These are phyloP conservation scores for Penicillium decumbens DNA, from an alignment of 2,329 filamentous ascomycete species.

Conservation along the genomic window DNA sequence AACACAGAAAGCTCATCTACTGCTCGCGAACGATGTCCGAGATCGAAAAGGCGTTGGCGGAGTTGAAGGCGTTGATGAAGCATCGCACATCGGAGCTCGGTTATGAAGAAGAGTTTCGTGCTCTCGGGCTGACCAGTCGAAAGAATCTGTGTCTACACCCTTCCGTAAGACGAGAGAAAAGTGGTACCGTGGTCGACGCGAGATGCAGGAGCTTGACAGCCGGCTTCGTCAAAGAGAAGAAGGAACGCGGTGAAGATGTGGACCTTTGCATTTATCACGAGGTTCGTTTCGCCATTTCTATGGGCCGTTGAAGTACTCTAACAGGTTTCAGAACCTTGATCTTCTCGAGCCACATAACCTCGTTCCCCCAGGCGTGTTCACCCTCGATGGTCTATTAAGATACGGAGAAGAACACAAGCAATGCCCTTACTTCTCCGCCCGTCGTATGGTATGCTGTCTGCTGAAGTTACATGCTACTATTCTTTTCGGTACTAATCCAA, in stretches of 20 bases:
- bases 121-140: constrained; percentile 85
- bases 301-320: constrained; percentile 10
- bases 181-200: constrained; percentile 89
- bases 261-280: constrained; percentile 96
- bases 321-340: constrained; percentile 68
- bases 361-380: constrained; percentile 92
- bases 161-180: constrained; percentile 93
- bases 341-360: constrained; percentile 91
- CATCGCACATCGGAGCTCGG: constrained; percentile 88
- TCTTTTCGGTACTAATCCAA: constrained; percentile 18
- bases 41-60: constrained; percentile 93
- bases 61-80: constrained; percentile 90
- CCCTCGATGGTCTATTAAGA: constrained; percentile 77
- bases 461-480: neutral
- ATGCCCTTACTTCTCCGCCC: constrained; percentile 93
- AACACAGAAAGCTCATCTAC: constrained; percentile 94
- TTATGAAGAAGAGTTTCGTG: constrained; percentile 84
- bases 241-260: constrained; percentile 88
- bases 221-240: constrained; percentile 96
- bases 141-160: constrained; percentile 97
- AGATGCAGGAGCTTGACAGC: constrained; percentile 91
- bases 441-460: constrained; percentile 68
- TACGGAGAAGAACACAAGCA: constrained; percentile 96
- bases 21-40: constrained; percentile 99
- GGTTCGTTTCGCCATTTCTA: constrained; percentile 43